Percentiles rank a stretch among this genome's conserved stretches.
Conservation (phyloP, 768 basidiomycete genomes). For the Calocybe cyanea region DNA sequence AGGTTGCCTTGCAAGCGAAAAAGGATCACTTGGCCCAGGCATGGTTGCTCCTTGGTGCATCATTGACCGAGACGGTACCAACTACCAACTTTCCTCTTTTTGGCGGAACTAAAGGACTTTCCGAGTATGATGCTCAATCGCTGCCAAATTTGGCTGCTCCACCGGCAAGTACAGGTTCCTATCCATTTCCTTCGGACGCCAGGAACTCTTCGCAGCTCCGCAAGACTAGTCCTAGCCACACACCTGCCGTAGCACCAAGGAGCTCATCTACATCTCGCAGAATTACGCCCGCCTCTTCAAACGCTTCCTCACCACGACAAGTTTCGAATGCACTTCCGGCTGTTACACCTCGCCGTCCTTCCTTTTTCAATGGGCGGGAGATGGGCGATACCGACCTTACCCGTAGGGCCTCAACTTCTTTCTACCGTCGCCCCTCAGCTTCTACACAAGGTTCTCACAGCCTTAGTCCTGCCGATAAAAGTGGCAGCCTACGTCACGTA, state of each 20-base stretch:
- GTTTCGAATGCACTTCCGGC: constrained; percentile 39
- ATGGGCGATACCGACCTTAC: constrained; percentile 28
- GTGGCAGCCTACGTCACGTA: constrained; percentile 52
- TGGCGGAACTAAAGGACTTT: constrained; percentile 8
- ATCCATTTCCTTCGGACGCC: constrained; percentile 20
- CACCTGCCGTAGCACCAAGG: constrained; percentile 16
- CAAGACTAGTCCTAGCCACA: constrained; percentile 24
- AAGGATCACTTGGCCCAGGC: constrained; percentile 54
- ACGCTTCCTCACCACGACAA: constrained; percentile 54
- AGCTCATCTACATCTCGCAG: constrained; percentile 40
- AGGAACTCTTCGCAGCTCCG: constrained; percentile 15
- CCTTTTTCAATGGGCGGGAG: constrained; percentile 36
- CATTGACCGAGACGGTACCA: constrained; percentile 48
- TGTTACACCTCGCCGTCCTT: constrained; percentile 35
- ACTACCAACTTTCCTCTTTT: constrained; percentile 23
- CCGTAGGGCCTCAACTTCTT: constrained; percentile 29
- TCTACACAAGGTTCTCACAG: constrained; percentile 30
- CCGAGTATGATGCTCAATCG: constrained; percentile 8
- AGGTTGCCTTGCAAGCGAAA: constrained; percentile 61
- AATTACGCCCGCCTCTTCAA: constrained; percentile 55
- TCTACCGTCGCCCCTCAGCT: constrained; percentile 44
- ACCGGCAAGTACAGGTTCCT: constrained; percentile 33
- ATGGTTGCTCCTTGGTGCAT: constrained; percentile 63
- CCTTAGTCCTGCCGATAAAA: constrained; percentile 34
- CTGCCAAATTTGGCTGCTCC: constrained; percentile 34